These are phyloP conservation scores for Auriculariales sp. DNA, from an alignment of 768 basidiomycete genomes.

Conservation along the genomic window DNA sequence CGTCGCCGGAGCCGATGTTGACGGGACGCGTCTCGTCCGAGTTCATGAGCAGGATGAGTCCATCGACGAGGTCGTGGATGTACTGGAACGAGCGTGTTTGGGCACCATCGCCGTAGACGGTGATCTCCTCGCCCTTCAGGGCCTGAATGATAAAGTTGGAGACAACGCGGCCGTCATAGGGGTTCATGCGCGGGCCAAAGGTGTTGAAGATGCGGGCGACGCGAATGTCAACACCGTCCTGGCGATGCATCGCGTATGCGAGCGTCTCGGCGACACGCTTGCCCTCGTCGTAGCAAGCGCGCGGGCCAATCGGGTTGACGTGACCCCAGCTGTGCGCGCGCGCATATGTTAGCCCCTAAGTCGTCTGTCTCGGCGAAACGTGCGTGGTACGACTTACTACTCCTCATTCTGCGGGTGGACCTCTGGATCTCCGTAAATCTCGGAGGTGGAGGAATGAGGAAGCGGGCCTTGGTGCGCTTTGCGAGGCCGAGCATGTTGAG, in stretches of 20 bases:
- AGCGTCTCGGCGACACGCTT: slow-evolving; percentile 98
- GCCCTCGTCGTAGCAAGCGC: slow-evolving; percentile 99
- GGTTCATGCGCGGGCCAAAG: slow-evolving; percentile 79
- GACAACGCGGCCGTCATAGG: slow-evolving; percentile 91
- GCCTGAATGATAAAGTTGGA: slow-evolving; percentile 99
- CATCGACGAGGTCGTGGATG: slow-evolving; percentile 94
- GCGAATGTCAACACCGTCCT: slow-evolving; percentile 89
- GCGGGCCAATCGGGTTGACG: slow-evolving; percentile 95
- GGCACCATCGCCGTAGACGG: slow-evolving; percentile 85
- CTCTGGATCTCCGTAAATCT: slow-evolving; percentile 97
- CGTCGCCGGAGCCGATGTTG: slow-evolving; percentile 92
- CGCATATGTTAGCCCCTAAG: slow-evolving; percentile 8
- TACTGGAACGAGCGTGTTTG: slow-evolving; percentile 97
- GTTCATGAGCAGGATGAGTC: slow-evolving; percentile 89
- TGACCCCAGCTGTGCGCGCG: slow-evolving; percentile 66
- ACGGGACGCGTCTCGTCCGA: slow-evolving; percentile 84
- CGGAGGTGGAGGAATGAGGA: slow-evolving; percentile 95
- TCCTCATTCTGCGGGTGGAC: slow-evolving; percentile 95
- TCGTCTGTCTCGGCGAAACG: not conserved
- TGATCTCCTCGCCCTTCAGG: slow-evolving; percentile 90
- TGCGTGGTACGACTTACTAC: slow-evolving; percentile 44
- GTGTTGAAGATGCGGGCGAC: slow-evolving; percentile 99
- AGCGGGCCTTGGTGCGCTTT: slow-evolving; percentile 92
- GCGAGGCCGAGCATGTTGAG: slow-evolving; percentile 98
- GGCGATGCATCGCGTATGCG: slow-evolving; percentile 89